These are phyloP conservation scores for Claviceps sorghi DNA, from an alignment of 2,329 filamentous ascomycete genomes.

Conservation along the genomic window DNA sequence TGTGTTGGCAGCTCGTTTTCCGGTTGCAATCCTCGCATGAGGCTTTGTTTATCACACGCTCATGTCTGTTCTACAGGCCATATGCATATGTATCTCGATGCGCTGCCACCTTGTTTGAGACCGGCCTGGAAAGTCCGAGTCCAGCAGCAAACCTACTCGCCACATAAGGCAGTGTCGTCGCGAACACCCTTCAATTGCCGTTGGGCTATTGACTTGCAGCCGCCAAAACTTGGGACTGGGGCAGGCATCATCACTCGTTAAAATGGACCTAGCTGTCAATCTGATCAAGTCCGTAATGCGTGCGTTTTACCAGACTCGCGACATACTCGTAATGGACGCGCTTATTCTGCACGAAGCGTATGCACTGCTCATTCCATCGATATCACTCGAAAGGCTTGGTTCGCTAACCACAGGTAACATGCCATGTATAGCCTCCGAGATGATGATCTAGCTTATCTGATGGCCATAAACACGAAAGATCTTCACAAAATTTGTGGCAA, in stretches of 20 bases:
- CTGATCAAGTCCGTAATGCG: conserved; percentile 77
- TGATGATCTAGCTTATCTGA: conserved; percentile 72
- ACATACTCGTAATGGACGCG: conserved; percentile 74
- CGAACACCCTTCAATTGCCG: neutral
- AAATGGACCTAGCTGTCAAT: conserved; percentile 47
- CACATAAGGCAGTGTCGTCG: neutral
- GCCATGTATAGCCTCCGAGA: conserved; percentile 59
- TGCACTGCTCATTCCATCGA: conserved; percentile 20
- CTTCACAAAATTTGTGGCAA: conserved; percentile 78
- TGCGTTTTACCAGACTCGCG: conserved; percentile 74
- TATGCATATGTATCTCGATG: no score
- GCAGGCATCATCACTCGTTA: neutral
- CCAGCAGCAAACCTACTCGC: neutral
- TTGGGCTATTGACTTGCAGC: neutral
- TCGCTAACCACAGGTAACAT: neutral
- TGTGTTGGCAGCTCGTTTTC: no score
- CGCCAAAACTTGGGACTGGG: neutral
- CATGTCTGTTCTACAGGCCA: no score
- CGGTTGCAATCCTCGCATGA: no score
- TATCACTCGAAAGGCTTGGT: neutral
- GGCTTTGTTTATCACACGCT: no score
- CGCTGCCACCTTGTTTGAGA: no score
- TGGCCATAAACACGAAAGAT: conserved; percentile 83
- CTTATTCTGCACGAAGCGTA: conserved; percentile 69
- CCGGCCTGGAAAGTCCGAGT: neutral